Conservation (phyloP, 2,329 filamentous ascomycete species). For the Pleoardoris graminearum region DNA sequence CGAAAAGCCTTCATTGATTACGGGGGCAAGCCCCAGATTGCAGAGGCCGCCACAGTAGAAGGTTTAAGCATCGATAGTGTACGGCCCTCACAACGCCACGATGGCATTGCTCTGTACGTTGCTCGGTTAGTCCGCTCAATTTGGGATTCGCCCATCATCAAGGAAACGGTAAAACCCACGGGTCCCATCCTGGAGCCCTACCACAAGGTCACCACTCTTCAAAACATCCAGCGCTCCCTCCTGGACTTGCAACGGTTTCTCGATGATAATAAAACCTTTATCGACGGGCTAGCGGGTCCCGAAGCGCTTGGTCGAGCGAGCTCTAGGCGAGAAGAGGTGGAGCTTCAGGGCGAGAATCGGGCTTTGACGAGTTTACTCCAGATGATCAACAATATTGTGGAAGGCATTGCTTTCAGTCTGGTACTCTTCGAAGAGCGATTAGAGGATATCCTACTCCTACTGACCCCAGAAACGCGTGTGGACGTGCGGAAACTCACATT, state of each 20-base stretch:
- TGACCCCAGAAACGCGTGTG: constrained; percentile 69
- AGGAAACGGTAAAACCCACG: constrained; percentile 56
- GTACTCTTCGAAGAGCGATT: constrained; percentile 94
- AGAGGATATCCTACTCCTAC: constrained; percentile 78
- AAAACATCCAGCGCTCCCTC: constrained; percentile 76
- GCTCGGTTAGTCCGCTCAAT: constrained; percentile 84
- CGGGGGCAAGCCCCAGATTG: constrained; percentile 82
- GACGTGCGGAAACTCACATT: constrained; percentile 79
- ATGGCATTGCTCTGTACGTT: constrained; percentile 85
- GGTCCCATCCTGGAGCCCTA: constrained; percentile 69
- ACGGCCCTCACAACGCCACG: constrained; percentile 83
- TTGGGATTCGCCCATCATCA: constrained; percentile 80
- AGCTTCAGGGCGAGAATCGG: constrained; percentile 90
- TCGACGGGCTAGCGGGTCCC: constrained; percentile 90
- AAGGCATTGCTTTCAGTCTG: constrained; percentile 93
- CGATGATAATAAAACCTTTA: constrained; percentile 83
- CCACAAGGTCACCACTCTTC: constrained; percentile 69
- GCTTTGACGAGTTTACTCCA: constrained; percentile 84
- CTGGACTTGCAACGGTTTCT: constrained; percentile 81
- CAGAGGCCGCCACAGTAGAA: constrained; percentile 71
- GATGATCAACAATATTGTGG: constrained; percentile 86
- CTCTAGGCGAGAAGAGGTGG: constrained; percentile 87
- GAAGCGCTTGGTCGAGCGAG: constrained; percentile 77
- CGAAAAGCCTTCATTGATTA: constrained; percentile 88
- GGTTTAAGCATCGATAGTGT: constrained; percentile 76